Evolutionary conservation across 225 moss, liverwort and hornwort species (phyloP), one percentile per base, ranked within the genome.

Genomic region (Physcomitrium patens): DNA sequence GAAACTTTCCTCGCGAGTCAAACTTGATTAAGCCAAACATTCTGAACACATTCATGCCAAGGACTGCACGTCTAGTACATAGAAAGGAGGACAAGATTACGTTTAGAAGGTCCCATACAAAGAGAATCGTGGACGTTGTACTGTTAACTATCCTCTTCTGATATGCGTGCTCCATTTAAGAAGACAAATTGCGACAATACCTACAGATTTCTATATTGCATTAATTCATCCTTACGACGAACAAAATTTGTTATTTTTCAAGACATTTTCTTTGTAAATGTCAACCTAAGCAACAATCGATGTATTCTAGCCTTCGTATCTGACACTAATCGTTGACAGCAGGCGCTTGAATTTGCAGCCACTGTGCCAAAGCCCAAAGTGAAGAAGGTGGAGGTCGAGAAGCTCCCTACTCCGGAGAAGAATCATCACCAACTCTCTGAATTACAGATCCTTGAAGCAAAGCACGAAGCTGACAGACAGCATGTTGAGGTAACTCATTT

Each of bases 341-440:
- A 97, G 97, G 97, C 92, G 19, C 91, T 94, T 69, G 86, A 91
- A 67, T 97, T 97, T 73, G 97, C 97, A 10, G 79, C 90, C 0
- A 84, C 70, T 62, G 91, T 97, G 43, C 93, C 87, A 4, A 97
- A 91, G 74, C 97, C 97, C n/a, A 93, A 90, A 78, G 72, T 80
- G 26, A 97, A 90, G 75, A 73, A 71, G 15, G 26, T 70, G 3
- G 84, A 96, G 66, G 78, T 69, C 19, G 79, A 86, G 23, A 75
- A 60, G 14, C 79, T 67, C 45, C 86, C 63, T 70, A 53, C 45
- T 64, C 19, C 23, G 9, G 71, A 79, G 65, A 79, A 86, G 51
- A 93, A 80, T 60, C 90, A 82, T 70, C 93, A 93, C 43, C 79
- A 76, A 8, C 69, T 93, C 63, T 81, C 90, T n/a, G 84, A 90